phyloP scores from a whole-genome alignment of 345 rosid species.

The Gossypium rotundifolium region DNA sequence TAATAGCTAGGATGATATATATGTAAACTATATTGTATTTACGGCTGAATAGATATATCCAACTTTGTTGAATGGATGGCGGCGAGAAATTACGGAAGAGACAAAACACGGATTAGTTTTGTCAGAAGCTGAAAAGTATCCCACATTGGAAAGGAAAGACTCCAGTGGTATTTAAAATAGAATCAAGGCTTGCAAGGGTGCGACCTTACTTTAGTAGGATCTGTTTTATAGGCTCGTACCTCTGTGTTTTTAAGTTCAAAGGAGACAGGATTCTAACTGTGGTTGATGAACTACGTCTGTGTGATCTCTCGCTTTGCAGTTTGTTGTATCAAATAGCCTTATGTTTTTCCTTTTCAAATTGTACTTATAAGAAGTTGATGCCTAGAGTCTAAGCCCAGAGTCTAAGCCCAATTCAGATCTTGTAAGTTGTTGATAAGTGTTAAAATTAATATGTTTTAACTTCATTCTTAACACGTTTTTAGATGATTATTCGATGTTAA shows the following conservation, averaged over 20 bases:
- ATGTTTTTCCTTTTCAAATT: no score
- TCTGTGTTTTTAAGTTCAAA: not conserved
- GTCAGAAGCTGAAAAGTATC: not conserved
- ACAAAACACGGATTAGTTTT: no score
- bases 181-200: fast-evolving
- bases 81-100: not conserved
- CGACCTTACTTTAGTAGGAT: not conserved
- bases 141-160: no score
- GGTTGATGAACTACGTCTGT: not conserved
- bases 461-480: no score
- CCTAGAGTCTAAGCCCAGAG: not conserved
- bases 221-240: not conserved
- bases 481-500: no score
- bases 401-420: not conserved
- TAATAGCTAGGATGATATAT: no score
- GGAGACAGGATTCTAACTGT: not conserved
- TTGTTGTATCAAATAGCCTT: no score
- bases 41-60: no score
- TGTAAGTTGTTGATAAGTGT: not conserved
- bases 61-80: not conserved
- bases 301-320: not conserved
- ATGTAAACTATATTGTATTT: no score
- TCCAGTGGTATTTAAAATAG: not conserved
- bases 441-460: no score
- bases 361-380: not conserved